These are phyloP conservation scores for Saraca asoca DNA, from an alignment of 331 rosid genomes.

Conservation along the genomic window DNA sequence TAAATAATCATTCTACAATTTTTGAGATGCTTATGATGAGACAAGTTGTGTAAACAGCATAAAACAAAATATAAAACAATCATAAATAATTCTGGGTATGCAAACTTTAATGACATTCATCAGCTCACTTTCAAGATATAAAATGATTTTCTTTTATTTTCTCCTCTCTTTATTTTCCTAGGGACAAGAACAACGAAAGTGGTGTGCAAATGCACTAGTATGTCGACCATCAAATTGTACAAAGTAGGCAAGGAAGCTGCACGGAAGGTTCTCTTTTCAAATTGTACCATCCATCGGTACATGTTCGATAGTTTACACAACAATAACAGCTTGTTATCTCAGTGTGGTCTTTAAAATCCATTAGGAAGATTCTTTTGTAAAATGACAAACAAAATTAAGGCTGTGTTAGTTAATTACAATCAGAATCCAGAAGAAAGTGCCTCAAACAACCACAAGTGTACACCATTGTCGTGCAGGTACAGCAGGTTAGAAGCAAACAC, in stretches of 20 bases:
- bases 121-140: neutral
- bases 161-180: too few species aligned
- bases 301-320: neutral
- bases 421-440: neutral
- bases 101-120: too few species aligned
- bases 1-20: too few species aligned
- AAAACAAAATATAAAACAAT: too few species aligned
- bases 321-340: neutral
- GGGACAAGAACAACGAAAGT: conserved; percentile 20
- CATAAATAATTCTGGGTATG: too few species aligned
- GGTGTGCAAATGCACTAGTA: conserved; percentile 12
- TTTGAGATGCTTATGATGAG: too few species aligned
- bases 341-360: neutral
- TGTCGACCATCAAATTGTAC: neutral
- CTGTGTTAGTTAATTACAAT: too few species aligned
- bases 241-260: conserved; percentile 1
- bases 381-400: neutral
- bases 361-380: neutral
- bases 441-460: neutral
- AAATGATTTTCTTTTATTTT: too few species aligned
- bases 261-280: conserved; percentile 32
- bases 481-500: conserved; percentile 1
- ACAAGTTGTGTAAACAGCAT: too few species aligned
- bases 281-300: neutral
- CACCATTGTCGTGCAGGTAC: neutral